phyloP scores from a whole-genome alignment of 2,329 filamentous ascomycete species.

The Aspergillus cejpii region DNA sequence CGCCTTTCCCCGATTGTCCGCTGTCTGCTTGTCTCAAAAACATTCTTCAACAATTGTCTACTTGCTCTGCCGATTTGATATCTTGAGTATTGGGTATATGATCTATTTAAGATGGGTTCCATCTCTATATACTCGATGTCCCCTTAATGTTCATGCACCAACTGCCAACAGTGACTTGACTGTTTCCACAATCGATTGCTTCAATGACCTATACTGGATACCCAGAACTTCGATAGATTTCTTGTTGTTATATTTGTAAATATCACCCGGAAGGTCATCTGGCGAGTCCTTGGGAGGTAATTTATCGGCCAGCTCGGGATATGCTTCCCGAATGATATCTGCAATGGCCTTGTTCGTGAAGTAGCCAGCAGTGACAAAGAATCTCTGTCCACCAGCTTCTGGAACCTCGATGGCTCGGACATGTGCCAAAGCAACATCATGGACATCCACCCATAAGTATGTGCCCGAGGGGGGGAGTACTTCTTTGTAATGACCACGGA shows the following conservation, averaged over 20 bases:
- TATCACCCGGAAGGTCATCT: conserved; percentile 26
- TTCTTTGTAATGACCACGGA: conserved; percentile 56
- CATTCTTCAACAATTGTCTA: neutral
- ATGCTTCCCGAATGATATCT: conserved; percentile 38
- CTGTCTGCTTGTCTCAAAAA: too few relatives aligned
- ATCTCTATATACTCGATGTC: neutral
- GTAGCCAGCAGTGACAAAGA: conserved; percentile 40
- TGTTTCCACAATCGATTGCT: conserved; percentile 35
- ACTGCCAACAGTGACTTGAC: conserved; percentile 32
- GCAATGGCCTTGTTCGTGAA: conserved; percentile 40
- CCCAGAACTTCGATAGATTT: conserved; percentile 39
- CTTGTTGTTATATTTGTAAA: conserved; percentile 36
- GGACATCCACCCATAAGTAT: conserved; percentile 53
- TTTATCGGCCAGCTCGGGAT: conserved; percentile 38
- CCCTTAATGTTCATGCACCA: conserved; percentile 21
- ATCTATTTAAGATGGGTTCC: neutral
- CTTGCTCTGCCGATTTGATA: neutral
- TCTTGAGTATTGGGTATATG: neutral
- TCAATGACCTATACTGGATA: conserved; percentile 36
- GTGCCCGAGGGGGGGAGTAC: conserved; percentile 53
- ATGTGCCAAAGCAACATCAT: conserved; percentile 45
- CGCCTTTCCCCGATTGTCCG: neutral
- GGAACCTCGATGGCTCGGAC: conserved; percentile 42
- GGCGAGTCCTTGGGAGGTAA: conserved; percentile 34
- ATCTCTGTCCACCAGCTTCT: conserved; percentile 43